Evolutionary conservation across 2,329 filamentous ascomycete species (phyloP).

Genomic region (Grosmannia huntii): DNA sequence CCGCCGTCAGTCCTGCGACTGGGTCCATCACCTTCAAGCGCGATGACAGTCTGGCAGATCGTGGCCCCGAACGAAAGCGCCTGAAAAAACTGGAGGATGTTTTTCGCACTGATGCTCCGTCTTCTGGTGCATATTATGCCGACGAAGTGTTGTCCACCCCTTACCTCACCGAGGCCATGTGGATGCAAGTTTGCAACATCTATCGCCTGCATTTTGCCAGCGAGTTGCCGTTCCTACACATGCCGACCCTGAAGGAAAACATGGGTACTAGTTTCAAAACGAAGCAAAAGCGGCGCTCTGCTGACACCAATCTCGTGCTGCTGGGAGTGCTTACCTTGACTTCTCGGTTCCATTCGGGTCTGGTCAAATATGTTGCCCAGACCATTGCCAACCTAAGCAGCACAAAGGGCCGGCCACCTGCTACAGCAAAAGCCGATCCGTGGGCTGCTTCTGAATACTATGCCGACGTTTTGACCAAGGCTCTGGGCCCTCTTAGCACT

Average conservation of each 20-base stretch:
- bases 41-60: slow-evolving; percentile 24
- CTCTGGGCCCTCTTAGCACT: slow-evolving; percentile 32
- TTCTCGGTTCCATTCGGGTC: slow-evolving; percentile 50
- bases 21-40: slow-evolving; percentile 21
- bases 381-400: slow-evolving; percentile 19
- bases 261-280: slow-evolving; percentile 28
- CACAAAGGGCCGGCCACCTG: slow-evolving; percentile 21
- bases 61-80: slow-evolving; percentile 36
- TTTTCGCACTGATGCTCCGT: slow-evolving; percentile 24
- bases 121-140: slow-evolving; percentile 23
- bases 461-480: slow-evolving; percentile 42
- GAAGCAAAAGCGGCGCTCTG: slow-evolving; percentile 16
- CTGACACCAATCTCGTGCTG: slow-evolving; percentile 40
- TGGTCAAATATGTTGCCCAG: slow-evolving; percentile 41
- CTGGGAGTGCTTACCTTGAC: slow-evolving; percentile 57
- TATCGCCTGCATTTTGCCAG: slow-evolving; percentile 61
- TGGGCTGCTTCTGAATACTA: slow-evolving; percentile 51
- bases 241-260: slow-evolving; percentile 46
- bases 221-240: slow-evolving; percentile 59
- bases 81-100: slow-evolving; percentile 30
- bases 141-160: slow-evolving; percentile 50
- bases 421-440: slow-evolving; percentile 30
- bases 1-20: neutral
- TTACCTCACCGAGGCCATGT: slow-evolving; percentile 50
- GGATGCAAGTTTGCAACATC: slow-evolving; percentile 56